phyloP scores from a whole-genome alignment of 78 protist species.

The Blattamonas nauphoetae region DNA sequence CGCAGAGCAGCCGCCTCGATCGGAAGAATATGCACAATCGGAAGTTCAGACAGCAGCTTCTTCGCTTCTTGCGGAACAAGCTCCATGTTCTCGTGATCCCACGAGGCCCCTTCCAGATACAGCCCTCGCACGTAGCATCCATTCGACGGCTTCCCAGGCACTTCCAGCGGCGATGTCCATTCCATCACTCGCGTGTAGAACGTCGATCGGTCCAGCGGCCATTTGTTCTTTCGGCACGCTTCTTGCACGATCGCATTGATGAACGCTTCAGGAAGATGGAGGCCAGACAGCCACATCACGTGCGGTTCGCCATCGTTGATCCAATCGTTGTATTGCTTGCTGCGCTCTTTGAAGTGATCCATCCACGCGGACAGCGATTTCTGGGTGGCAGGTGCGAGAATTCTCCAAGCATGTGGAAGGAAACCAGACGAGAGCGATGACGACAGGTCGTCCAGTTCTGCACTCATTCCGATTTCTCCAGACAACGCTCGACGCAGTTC shows the following conservation, averaged over 20 bases:
- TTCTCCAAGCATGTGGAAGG: conserved; percentile 61
- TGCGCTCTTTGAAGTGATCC: conserved; percentile 46
- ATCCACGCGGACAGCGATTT: conserved; percentile 70
- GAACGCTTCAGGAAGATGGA: conserved; percentile 78
- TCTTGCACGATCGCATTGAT: conserved; percentile 77
- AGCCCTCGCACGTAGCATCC: conserved; percentile 73
- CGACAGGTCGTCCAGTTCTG: conserved; percentile 61
- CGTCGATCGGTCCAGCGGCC: conserved; percentile 78
- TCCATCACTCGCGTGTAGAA: conserved; percentile 57
- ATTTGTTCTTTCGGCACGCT: conserved; percentile 62
- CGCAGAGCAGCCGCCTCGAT: conserved; percentile 48
- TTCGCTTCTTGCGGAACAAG: conserved; percentile 41
- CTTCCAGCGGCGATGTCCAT: not conserved
- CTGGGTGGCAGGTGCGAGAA: conserved; percentile 57
- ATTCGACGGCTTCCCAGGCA: conserved; percentile 15
- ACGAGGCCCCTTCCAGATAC: conserved; percentile 72
- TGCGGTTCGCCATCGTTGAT: conserved; percentile 51
- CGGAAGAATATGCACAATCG: conserved; percentile 72
- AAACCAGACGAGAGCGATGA: not conserved
- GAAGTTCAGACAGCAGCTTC: conserved; percentile 54
- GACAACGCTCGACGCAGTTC: conserved; percentile 58
- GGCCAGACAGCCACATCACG: conserved; percentile 82
- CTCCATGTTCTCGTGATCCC: conserved; percentile 43
- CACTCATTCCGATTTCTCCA: conserved; percentile 75
- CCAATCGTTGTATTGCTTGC: conserved; percentile 55